Percentiles rank a stretch among this genome's conserved stretches.
Conservation (phyloP, 106 monocot species). For the Allium fistulosum region DNA sequence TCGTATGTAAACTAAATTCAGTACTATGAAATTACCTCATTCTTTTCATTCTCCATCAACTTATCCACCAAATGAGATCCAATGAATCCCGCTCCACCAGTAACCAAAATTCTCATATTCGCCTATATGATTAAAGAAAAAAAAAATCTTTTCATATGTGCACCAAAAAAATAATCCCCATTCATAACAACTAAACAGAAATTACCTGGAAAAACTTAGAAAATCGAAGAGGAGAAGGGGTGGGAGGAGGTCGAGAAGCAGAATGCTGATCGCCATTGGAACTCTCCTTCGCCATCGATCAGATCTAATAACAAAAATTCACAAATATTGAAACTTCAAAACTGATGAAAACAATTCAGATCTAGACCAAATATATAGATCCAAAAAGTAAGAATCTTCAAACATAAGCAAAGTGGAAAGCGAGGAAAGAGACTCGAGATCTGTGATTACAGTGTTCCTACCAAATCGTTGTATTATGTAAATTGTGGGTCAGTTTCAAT, state of each 20-base stretch:
- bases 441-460: no score
- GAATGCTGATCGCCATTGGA: constrained; percentile 34
- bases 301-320: constrained; percentile 6
- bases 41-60: constrained; percentile 83
- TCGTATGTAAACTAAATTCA: no score
- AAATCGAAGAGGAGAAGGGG: constrained; percentile 49
- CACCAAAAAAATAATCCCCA: no score
- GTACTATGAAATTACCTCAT: constrained; percentile 37
- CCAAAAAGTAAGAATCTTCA: no score
- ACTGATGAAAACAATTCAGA: not conserved
- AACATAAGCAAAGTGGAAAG: no score
- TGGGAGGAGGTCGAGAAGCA: constrained; percentile 35
- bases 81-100: constrained; percentile 79
- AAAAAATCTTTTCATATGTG: no score
- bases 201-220: constrained; percentile 60
- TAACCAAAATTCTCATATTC: constrained; percentile 62
- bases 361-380: no score
- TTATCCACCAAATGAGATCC: constrained; percentile 82
- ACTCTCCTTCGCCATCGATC: constrained; percentile 53
- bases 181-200: not conserved
- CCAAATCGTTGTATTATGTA: no score
- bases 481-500: no score
- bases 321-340: not conserved
- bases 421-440: no score
- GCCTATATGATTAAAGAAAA: constrained; percentile 16